Percentiles rank a stretch among this genome's conserved stretches.
These are phyloP conservation scores for Tritrichomonas musculus DNA, from an alignment of 208 protist species.

Conservation along the genomic window DNA sequence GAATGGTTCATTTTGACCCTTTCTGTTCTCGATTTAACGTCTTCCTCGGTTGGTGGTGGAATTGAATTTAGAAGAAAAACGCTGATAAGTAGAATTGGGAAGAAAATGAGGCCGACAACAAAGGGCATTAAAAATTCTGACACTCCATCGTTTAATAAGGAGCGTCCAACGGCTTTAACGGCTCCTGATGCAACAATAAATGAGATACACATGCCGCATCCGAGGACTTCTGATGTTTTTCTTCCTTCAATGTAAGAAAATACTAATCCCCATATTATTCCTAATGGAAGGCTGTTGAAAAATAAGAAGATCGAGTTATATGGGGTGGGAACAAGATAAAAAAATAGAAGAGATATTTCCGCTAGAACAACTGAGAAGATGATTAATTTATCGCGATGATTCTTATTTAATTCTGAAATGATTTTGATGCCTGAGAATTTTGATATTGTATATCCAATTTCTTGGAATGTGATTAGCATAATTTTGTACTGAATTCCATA, in stretches of 20 bases:
- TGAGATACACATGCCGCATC: not conserved
- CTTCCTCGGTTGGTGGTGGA: not conserved
- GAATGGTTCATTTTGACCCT: not conserved
- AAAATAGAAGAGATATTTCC: not conserved
- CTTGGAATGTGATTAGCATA: not conserved
- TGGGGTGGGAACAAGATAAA: not conserved
- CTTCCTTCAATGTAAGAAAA: constrained; percentile 12
- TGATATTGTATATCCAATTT: not conserved
- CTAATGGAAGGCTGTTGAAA: not conserved
- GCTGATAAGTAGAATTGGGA: not conserved
- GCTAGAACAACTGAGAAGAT: not conserved
- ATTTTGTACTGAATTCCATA: not conserved
- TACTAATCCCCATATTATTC: not conserved
- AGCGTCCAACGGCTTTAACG: not conserved
- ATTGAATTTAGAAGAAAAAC: not conserved
- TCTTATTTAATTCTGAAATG: not conserved
- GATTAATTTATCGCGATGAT: not conserved
- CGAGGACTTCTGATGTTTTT: not conserved
- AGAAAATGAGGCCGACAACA: not conserved
- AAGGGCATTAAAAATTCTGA: not conserved
- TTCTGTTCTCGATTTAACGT: not conserved
- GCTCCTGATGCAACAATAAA: not conserved
- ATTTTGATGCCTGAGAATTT: not conserved
- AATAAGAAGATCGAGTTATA: not conserved
- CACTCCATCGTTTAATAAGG: not conserved